Conservation (phyloP, 495 filamentous ascomycete species). For the Hyaloscypha bicolor region DNA sequence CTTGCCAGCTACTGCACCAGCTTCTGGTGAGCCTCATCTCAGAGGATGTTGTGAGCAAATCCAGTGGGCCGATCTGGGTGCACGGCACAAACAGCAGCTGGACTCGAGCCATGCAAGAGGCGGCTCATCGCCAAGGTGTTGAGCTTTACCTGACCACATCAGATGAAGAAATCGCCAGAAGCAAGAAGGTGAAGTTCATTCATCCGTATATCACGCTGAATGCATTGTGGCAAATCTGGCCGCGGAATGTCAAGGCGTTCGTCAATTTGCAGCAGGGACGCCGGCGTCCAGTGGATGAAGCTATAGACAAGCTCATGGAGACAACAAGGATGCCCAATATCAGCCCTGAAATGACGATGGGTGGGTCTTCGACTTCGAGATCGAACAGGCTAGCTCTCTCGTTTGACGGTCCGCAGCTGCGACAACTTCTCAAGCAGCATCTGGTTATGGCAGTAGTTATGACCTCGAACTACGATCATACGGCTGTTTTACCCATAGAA, state of each 20-base stretch:
- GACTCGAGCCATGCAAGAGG: not conserved
- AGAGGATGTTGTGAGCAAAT: not conserved
- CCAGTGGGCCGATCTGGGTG: not conserved
- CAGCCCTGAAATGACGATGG: not conserved
- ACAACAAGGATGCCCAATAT: not conserved
- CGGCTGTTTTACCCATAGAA: conserved; percentile 35
- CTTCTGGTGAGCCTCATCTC: no score
- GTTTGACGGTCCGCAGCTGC: not conserved
- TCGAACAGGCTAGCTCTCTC: not conserved
- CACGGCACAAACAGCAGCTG: not conserved
- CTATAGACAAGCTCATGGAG: not conserved
- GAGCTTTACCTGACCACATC: not conserved
- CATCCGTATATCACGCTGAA: not conserved
- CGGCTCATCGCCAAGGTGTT: not conserved
- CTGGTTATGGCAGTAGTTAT: not conserved
- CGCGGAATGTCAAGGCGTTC: not conserved
- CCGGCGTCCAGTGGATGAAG: no score
- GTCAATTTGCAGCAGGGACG: no score
- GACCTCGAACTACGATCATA: not conserved
- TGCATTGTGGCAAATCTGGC: not conserved
- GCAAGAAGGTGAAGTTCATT: not conserved
- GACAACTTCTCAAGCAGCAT: no score
- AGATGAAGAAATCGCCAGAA: not conserved
- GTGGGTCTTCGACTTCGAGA: no score
- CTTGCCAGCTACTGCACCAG: no score